Evolutionary conservation across 805 yeast genomes (phyloP), one percentile per base, ranked within the genome.

Genomic region (Limtongia smithiae): DNA sequence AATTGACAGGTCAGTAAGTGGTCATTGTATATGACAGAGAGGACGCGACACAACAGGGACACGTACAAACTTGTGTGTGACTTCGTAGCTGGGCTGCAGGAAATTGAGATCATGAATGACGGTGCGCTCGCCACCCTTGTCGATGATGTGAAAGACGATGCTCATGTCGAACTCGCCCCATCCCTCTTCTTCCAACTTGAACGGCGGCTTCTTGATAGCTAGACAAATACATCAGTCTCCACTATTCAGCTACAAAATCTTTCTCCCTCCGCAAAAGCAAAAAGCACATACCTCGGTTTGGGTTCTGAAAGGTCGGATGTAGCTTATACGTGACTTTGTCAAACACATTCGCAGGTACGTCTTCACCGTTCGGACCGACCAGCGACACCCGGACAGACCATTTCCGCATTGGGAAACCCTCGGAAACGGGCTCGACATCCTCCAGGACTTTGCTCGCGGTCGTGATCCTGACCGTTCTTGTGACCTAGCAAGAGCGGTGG

Each of bases 111-210:
- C 98, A 65, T 93, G 97, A 61, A 78, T 80, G 48, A 93, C 68
- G 64, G 85, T 85, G 54, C 84, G 77, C 67, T 90, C 97, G 41
- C 97, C 97, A 46, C 83, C 85, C 64, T 84, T 85, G 52, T 94
- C 97, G 17, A 83, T 75, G 38, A 85, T 71, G 54, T 84, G 84
- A 37, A 90, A 72, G 30, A 85, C 76, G 53, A 93, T 82, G 33
- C 85, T 85, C 65, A 93, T 77, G 64, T 90, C 96, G 63, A 91
- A 91, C 59, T 91, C 97, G 66, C 97, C 98, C 97, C 98, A 91
- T 44, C 98, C 98, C 71, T 87, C 83, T 67, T 91, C 98, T 62
- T 81, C 85, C 49, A 91, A 83, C 63, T 71, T 78, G 70, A 90
- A 91, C 9, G 98, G 98, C 8, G 85, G 78, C 62, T 82, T 82